phyloP scores from a whole-genome alignment of 2,329 filamentous ascomycete genomes.

The Diaporthe vaccinii region DNA sequence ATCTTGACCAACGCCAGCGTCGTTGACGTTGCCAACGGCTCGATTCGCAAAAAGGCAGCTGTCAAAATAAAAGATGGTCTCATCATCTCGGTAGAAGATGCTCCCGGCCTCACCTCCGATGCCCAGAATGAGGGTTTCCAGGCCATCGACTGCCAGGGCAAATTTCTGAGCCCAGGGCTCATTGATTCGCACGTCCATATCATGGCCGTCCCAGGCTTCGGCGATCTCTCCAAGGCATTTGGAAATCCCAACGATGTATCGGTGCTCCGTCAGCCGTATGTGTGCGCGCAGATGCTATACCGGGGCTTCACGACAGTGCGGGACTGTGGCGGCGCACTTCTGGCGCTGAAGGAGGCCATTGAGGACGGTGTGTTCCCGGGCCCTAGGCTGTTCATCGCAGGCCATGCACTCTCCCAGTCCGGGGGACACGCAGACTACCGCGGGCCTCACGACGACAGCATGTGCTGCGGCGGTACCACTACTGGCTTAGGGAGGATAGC shows the following conservation, averaged over 20 bases:
- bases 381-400: constrained; percentile 64
- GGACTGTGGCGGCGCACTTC: constrained; percentile 65
- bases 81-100: constrained; percentile 42
- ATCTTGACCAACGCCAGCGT: constrained; percentile 45
- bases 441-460: constrained; percentile 55
- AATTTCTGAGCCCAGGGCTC: constrained; percentile 36
- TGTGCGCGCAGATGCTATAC: constrained; percentile 60
- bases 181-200: constrained; percentile 47
- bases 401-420: constrained; percentile 63
- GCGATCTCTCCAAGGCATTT: constrained; percentile 43
- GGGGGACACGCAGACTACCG: constrained; percentile 66
- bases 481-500: constrained; percentile 56
- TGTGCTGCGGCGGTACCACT: constrained; percentile 60
- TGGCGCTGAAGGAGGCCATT: constrained; percentile 64
- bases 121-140: constrained; percentile 42
- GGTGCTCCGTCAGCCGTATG: constrained; percentile 57
- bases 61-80: constrained; percentile 43
- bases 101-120: constrained; percentile 8
- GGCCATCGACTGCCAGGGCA: constrained; percentile 36
- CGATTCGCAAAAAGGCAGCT: constrained; percentile 34
- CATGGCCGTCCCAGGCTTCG: constrained; percentile 45
- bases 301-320: constrained; percentile 67
- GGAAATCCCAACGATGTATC: constrained; percentile 48
- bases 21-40: constrained; percentile 44
- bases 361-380: constrained; percentile 62